phyloP scores from a whole-genome alignment of 2,329 filamentous ascomycete species.

The Thermoascus crustaceus region DNA sequence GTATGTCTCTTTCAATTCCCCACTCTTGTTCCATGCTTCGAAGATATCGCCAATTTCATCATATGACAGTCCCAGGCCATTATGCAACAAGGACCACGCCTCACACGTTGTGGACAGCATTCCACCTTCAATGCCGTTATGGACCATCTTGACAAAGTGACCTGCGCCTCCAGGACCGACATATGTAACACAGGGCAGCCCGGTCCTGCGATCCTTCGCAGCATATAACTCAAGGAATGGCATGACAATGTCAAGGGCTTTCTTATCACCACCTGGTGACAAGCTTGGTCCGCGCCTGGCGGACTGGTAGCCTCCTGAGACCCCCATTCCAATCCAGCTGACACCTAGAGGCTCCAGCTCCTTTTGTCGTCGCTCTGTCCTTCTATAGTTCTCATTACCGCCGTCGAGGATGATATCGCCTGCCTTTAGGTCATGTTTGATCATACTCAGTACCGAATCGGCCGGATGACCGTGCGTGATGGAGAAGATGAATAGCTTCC shows the following conservation, averaged over 20 bases:
- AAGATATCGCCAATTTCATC: constrained; percentile 56
- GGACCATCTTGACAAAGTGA: constrained; percentile 69
- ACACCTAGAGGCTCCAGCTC: constrained; percentile 50
- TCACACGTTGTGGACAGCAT: constrained; percentile 60
- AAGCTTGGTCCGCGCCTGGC: constrained; percentile 59
- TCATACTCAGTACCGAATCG: constrained; percentile 26
- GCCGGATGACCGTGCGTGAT: constrained; percentile 33
- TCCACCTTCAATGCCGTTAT: constrained; percentile 66
- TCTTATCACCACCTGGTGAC: constrained; percentile 54
- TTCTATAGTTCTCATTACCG: constrained; percentile 59
- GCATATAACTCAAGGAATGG: constrained; percentile 55
- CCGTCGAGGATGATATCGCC: constrained; percentile 63
- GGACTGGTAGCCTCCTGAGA: constrained; percentile 62
- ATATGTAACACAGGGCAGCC: constrained; percentile 52
- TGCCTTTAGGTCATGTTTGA: constrained; percentile 45
- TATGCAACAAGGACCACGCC: constrained; percentile 56
- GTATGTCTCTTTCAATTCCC: constrained; percentile 53
- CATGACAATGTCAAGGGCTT: constrained; percentile 50
- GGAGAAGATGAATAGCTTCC: constrained; percentile 33
- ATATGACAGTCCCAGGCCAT: constrained; percentile 49
- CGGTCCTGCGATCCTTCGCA: constrained; percentile 51
- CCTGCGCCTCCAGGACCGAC: constrained; percentile 57
- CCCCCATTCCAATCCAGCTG: constrained; percentile 60
- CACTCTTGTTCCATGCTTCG: constrained; percentile 51
- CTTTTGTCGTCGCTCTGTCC: constrained; percentile 55